Conservation (phyloP, 345 rosid species). For the Salix koriyanagi region DNA sequence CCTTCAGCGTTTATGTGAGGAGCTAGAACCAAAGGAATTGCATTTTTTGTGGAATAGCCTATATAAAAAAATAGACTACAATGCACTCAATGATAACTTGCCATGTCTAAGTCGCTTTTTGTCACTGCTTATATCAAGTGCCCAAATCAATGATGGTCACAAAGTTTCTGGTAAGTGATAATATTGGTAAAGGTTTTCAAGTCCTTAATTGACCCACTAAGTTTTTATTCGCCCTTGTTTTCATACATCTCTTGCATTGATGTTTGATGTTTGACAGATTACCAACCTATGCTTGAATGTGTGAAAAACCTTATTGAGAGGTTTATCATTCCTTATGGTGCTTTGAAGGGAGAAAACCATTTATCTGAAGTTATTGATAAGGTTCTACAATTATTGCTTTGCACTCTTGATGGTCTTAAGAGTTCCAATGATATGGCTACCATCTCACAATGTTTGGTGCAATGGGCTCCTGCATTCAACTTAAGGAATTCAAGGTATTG, state of each 20-base stretch:
- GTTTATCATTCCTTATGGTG: constrained; percentile 37
- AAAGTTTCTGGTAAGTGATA: constrained; percentile 51
- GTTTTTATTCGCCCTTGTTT: constrained; percentile 3
- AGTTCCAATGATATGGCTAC: constrained; percentile 32
- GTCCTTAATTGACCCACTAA: constrained; percentile 10
- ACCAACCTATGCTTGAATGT: constrained; percentile 43
- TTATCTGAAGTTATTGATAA: constrained; percentile 47
- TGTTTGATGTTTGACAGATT: constrained; percentile 46
- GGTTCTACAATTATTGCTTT: constrained; percentile 58
- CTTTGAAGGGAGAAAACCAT: constrained; percentile 32
- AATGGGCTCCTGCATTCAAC: constrained; percentile 72
- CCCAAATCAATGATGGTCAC: constrained; percentile 41
- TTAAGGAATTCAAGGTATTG: constrained; percentile 56
- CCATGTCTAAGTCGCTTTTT: constrained; percentile 49
- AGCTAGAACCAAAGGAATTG: constrained; percentile 50
- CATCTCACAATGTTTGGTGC: constrained; percentile 35
- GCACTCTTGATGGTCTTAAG: constrained; percentile 50
- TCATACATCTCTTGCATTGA: not conserved
- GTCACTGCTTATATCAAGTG: constrained; percentile 47
- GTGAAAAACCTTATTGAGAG: constrained; percentile 39
- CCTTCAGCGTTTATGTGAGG: constrained; percentile 57
- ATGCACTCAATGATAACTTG: constrained; percentile 24
- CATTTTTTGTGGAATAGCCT: constrained; percentile 51
- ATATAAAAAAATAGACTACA: constrained; percentile 39
- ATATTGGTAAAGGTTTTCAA: constrained; percentile 5